phyloP scores from a whole-genome alignment of 2,329 filamentous ascomycete species.

The Ilyonectria destructans region DNA sequence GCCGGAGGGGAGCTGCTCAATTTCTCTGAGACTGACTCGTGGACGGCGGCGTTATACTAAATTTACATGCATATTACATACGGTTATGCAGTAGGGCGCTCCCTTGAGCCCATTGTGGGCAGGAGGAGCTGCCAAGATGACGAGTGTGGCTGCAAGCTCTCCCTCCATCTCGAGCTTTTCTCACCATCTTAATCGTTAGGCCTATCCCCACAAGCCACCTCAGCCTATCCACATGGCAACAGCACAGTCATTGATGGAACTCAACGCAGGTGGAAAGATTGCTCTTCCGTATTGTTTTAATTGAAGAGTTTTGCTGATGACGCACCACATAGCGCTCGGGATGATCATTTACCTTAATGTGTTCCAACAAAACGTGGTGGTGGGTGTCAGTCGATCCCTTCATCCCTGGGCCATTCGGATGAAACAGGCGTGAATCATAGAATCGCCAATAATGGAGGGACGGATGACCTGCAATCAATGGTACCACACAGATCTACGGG shows the following conservation, averaged over 20 bases:
- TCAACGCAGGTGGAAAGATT: background rate
- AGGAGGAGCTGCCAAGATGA: background rate
- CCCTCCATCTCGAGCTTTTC: background rate
- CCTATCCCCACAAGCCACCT: background rate
- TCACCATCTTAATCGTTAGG: background rate
- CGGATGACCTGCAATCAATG: constrained; percentile 6
- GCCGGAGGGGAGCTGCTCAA: constrained; percentile 19
- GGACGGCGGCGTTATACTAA: background rate
- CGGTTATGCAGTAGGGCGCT: background rate
- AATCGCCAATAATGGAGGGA: constrained; percentile 5
- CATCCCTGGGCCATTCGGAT: constrained; percentile 1
- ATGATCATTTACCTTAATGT: background rate
- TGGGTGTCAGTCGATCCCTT: background rate
- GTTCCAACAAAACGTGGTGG: constrained; percentile 1
- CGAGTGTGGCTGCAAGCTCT: background rate
- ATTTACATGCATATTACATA: background rate
- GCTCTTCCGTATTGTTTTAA: too few relatives aligned
- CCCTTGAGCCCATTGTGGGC: background rate
- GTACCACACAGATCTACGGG: constrained; percentile 2
- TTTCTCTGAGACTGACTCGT: constrained; percentile 13
- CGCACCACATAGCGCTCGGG: background rate
- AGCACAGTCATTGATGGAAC: background rate
- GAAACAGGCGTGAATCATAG: constrained; percentile 10
- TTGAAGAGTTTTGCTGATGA: too few relatives aligned
- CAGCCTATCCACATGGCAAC: background rate